Evolutionary conservation across 2,329 filamentous ascomycete genomes (phyloP), one percentile per base, ranked within the genome.

Genomic region (Stagonosporopsis tanaceti): DNA sequence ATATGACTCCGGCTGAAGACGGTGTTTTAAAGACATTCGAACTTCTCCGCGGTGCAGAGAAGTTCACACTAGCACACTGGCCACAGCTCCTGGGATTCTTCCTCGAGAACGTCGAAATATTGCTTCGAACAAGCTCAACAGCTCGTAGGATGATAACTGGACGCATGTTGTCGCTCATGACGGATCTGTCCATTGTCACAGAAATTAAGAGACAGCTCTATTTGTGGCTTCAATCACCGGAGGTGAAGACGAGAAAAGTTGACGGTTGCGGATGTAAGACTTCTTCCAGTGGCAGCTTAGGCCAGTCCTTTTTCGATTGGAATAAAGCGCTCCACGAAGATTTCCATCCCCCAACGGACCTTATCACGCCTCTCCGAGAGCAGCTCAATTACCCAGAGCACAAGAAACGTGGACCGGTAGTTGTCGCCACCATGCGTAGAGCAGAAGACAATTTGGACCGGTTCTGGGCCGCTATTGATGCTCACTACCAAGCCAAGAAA

Each of bases 391-490:
- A 51, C 42, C 47, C 39, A 4, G 47, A 51, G 20, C 39, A 51
- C 30, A 44, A 51, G 24, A 37, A 28, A 20, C 30, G 39, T 1
- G 84, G 74, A 2, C 75, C 73, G 40, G 76, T 78, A 8, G 84
- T 76, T 17, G 73, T 48, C 24, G 17, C 45, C 7, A 30, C 22
- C 9, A 79, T 0, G 73, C 78, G 40, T 39, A 25, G 24, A 8
- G 82, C 83, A 0, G 84, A 87, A 66, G 20, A 37, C 0, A 72
- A 76, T 17, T 70, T 86, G 8, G 82, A 84, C 61, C 52, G 37
- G 0, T 81, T 84, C 57, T 85, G 82, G 83, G 57, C 46, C 1
- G 63, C 25, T 2, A n/a, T 56, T 8, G 47, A 60, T 30, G 11
- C 39, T 24, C 46, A 47, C 15, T 47, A 44, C n/a, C 7, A 52